Conservation (phyloP, 257 asterid genomes). For the Prunella vulgaris region DNA sequence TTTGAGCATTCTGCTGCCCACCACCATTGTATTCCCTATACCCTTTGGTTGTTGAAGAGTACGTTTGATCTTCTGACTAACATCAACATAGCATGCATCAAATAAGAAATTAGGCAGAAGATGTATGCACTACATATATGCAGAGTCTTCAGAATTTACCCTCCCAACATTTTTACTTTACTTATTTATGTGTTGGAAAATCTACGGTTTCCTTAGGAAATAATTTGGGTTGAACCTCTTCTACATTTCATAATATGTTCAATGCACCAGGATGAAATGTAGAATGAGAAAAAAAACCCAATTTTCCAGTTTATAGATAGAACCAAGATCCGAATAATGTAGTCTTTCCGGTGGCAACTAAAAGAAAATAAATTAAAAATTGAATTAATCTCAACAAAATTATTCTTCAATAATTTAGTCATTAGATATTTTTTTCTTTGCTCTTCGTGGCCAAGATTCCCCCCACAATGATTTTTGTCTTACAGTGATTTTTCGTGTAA, state of each 20-base stretch:
- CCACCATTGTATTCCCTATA: conserved; percentile 20
- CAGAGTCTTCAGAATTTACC: conserved; percentile 31
- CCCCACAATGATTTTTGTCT: too few species aligned
- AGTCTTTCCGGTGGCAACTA: too few species aligned
- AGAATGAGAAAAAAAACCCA: too few species aligned
- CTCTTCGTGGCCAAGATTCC: too few species aligned
- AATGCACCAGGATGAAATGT: too few species aligned
- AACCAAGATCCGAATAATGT: too few species aligned
- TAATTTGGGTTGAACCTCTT: conserved; percentile 30
- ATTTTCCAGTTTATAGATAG: too few species aligned
- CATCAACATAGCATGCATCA: conserved; percentile 12
- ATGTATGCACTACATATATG: neutral
- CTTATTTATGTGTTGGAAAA: conserved; percentile 18
- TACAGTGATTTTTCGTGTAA: conserved; percentile 18
- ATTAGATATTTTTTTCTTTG: too few species aligned
- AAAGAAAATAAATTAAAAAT: too few species aligned
- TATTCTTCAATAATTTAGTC: too few species aligned
- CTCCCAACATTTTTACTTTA: conserved; percentile 19
- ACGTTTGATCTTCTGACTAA: conserved; percentile 33
- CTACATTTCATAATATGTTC: too few species aligned
- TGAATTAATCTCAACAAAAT: too few species aligned
- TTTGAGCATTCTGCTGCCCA: conserved; percentile 26
- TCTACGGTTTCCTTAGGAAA: conserved; percentile 22
- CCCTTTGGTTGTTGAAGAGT: conserved; percentile 26
- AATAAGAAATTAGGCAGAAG: conserved; percentile 17